Percentiles rank a stretch among this genome's conserved stretches.
phyloP scores from a whole-genome alignment of 2,329 filamentous ascomycete genomes.

The Ceratocystis albifundus region DNA sequence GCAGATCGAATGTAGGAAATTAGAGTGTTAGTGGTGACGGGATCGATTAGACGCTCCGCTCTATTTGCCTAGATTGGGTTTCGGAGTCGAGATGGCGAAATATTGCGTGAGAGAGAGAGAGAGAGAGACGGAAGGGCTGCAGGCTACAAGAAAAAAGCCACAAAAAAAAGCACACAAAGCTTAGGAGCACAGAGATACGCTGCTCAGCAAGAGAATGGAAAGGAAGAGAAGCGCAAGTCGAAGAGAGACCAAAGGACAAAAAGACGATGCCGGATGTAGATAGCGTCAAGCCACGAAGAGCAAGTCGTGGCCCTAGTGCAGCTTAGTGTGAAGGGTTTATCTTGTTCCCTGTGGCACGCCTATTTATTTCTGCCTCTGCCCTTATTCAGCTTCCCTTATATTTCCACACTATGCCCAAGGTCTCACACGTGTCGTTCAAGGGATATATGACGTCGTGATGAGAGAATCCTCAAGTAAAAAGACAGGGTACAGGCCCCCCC shows the following conservation, averaged over 20 bases:
- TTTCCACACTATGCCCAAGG: not conserved
- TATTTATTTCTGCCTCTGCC: not conserved
- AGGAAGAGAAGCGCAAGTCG: not conserved
- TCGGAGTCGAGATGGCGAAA: not conserved
- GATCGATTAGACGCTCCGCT: not conserved
- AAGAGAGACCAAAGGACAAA: not conserved
- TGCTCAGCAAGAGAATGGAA: not conserved
- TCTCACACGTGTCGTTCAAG: constrained; percentile 10
- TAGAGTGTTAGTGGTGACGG: not conserved
- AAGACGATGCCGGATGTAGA: not conserved
- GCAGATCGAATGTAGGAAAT: not conserved
- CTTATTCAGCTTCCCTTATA: not conserved
- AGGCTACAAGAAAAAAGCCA: not conserved
- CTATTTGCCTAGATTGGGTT: not conserved
- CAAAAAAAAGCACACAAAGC: not conserved
- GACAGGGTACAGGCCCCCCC: not conserved
- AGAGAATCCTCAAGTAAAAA: not conserved
- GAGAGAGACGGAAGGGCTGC: not conserved
- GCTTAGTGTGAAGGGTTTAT: not conserved
- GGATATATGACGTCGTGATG: constrained; percentile 5
- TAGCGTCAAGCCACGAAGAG: not conserved
- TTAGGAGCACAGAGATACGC: not conserved
- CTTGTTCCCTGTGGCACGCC: not conserved
- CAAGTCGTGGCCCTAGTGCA: not conserved
- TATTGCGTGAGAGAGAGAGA: not conserved